A percentile compares a stretch with the other conserved stretches of the same genome.
Evolutionary conservation across 2,329 filamentous ascomycete species (phyloP).

Genomic region (Claviceps quebecensis): DNA sequence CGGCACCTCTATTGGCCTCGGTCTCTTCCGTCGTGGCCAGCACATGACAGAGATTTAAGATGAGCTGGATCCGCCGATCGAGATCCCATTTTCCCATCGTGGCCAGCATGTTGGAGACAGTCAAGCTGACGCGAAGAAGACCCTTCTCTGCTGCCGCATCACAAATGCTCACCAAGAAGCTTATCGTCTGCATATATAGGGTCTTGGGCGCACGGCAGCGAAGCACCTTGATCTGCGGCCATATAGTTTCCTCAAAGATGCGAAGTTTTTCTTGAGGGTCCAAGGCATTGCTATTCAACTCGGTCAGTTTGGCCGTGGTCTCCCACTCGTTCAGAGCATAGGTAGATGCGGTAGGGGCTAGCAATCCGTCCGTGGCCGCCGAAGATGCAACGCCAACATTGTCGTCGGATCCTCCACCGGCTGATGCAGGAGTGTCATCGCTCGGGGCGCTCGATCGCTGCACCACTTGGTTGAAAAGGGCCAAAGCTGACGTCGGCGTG

Average conservation of each 20-base stretch:
- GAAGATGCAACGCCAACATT: not conserved
- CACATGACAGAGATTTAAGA: conserved; percentile 19
- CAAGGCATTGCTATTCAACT: conserved; percentile 9
- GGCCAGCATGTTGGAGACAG: conserved; percentile 14
- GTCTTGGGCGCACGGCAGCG: conserved; percentile 16
- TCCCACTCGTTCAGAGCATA: conserved; percentile 14
- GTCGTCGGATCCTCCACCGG: not conserved
- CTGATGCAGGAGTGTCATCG: not conserved
- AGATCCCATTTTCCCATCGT: conserved; percentile 16
- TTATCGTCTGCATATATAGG: conserved; percentile 11
- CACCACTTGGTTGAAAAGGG: conserved; percentile 24
- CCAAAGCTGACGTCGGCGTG: conserved; percentile 16
- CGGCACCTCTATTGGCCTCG: conserved; percentile 5
- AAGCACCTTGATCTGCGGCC: conserved; percentile 16
- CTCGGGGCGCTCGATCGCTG: conserved; percentile 4
- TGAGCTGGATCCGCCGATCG: conserved; percentile 16
- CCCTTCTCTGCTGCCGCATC: conserved; percentile 10
- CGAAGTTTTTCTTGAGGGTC: conserved; percentile 10
- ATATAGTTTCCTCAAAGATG: conserved; percentile 16
- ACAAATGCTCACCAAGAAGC: conserved; percentile 11
- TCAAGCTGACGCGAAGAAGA: conserved; percentile 8
- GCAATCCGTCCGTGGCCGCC: not conserved
- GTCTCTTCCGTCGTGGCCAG: conserved; percentile 9
- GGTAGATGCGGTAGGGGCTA: conserved; percentile 1
- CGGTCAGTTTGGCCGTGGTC: conserved; percentile 17